These are phyloP conservation scores for Rhizopogon vinicolor DNA, from an alignment of 768 basidiomycete genomes.

Conservation along the genomic window DNA sequence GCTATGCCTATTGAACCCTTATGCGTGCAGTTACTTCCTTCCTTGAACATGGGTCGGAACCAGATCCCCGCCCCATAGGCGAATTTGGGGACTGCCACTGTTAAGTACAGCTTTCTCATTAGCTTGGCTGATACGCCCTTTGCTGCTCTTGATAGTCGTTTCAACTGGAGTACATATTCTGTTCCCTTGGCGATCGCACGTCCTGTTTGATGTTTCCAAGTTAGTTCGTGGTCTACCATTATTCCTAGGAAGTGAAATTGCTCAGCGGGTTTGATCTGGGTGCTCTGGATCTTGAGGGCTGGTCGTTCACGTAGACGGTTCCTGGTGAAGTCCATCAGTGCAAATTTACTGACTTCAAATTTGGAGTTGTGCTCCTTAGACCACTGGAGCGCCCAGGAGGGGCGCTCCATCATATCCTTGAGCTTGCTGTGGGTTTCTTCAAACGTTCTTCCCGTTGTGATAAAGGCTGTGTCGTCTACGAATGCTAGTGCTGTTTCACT, in stretches of 20 bases:
- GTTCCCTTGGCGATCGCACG: not conserved
- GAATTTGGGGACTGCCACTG: constrained; percentile 15
- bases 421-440: constrained; percentile 12
- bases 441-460: constrained; percentile 18
- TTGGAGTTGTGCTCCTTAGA: not conserved
- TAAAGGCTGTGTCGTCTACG: constrained; percentile 20
- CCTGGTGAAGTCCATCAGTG: not conserved
- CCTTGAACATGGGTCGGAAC: not conserved
- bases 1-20: not conserved
- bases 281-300: not conserved
- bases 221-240: constrained; percentile 1
- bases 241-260: constrained; percentile 1
- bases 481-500: constrained; percentile 17
- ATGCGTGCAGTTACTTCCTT: rapidly evolving
- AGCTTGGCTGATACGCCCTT: not conserved
- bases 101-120: constrained; percentile 9
- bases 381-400: constrained; percentile 1
- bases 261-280: not conserved
- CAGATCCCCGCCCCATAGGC: constrained; percentile 18
- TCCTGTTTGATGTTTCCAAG: not conserved
- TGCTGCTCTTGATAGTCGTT: not conserved
- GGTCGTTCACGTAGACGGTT: not conserved
- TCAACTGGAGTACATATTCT: not conserved
- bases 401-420: constrained; percentile 19
- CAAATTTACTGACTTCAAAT: constrained; percentile 9